phyloP scores from a whole-genome alignment of 2,329 filamentous ascomycete genomes.

The Neurospora sp. region DNA sequence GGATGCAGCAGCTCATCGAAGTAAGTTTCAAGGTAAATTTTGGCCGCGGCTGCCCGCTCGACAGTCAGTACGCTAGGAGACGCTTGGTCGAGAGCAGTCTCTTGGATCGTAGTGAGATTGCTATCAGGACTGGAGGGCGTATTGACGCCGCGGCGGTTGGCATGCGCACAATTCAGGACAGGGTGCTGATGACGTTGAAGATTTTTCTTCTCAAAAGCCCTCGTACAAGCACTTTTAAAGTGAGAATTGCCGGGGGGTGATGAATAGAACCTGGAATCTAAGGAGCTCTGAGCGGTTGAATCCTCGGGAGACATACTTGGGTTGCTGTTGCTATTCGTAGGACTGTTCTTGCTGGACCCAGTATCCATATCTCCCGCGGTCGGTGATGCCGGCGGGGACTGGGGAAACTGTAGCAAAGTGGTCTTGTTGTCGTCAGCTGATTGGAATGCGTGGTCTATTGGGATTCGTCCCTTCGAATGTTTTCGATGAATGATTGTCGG shows the following conservation, averaged over 20 bases:
- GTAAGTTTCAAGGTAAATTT: slow-evolving; percentile 77
- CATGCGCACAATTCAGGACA: slow-evolving; percentile 10
- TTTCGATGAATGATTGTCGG: slow-evolving; percentile 34
- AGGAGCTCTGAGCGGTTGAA: slow-evolving; percentile 28
- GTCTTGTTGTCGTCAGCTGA: slow-evolving; percentile 8
- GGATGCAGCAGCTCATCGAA: slow-evolving; percentile 61
- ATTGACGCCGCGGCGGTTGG: slow-evolving; percentile 20
- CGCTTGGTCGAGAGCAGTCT: slow-evolving; percentile 20
- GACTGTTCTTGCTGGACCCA: slow-evolving; percentile 12
- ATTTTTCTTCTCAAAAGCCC: neutral
- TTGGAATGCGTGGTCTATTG: slow-evolving; percentile 2
- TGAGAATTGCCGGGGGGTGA: slow-evolving; percentile 15
- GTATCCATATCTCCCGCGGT: slow-evolving; percentile 7
- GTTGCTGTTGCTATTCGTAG: slow-evolving; percentile 10
- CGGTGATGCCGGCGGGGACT: slow-evolving; percentile 18
- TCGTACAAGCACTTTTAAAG: neutral
- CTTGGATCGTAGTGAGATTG: slow-evolving; percentile 25
- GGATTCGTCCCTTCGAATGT: slow-evolving; percentile 22
- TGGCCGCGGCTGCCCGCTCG: slow-evolving; percentile 70
- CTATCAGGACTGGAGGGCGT: slow-evolving; percentile 19
- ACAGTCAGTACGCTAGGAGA: slow-evolving; percentile 46
- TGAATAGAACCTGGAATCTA: slow-evolving; percentile 31
- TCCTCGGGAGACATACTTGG: slow-evolving; percentile 16
- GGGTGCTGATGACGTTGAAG: slow-evolving; percentile 14
- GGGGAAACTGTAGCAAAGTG: slow-evolving; percentile 15